These are phyloP conservation scores for Nicotiana undulata DNA, from an alignment of 257 asterid species.

Conservation along the genomic window DNA sequence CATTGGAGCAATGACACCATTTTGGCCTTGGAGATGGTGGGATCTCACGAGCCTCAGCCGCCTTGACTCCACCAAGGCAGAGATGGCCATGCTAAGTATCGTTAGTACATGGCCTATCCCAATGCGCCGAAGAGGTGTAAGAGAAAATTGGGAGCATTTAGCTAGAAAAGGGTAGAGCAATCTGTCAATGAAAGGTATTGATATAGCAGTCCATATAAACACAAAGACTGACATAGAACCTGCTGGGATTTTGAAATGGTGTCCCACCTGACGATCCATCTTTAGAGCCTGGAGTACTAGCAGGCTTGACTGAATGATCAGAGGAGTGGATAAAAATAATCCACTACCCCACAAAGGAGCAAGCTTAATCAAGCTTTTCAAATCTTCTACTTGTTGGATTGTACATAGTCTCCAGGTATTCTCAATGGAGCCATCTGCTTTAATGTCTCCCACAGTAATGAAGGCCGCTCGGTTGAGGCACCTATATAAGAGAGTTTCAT, in stretches of 20 bases:
- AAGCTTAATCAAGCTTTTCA: conserved; percentile 26
- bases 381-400: conserved; percentile 40
- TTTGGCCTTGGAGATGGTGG: neutral
- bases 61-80: conserved; percentile 14
- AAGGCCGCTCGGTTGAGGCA: conserved; percentile 34
- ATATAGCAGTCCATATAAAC: conserved; percentile 18
- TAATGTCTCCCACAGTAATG: conserved; percentile 24
- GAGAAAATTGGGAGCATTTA: neutral
- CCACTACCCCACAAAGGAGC: conserved; percentile 38
- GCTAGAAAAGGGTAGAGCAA: conserved; percentile 28
- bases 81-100: neutral
- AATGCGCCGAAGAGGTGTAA: conserved; percentile 1
- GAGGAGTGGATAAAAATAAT: conserved; percentile 31
- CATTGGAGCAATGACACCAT: neutral
- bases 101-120: conserved; percentile 9
- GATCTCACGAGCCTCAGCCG: neutral
- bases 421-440: conserved; percentile 11
- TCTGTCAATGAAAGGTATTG: conserved; percentile 10
- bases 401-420: conserved; percentile 34
- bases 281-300: conserved; percentile 33
- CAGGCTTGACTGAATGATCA: conserved; percentile 30
- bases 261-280: conserved; percentile 29
- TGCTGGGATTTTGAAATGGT: conserved; percentile 25
- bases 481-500: conserved; percentile 4
- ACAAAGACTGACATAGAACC: conserved; percentile 28